Evolutionary conservation across 805 yeast genomes (phyloP).

Genomic region (Scheffersomyces spartinae): DNA sequence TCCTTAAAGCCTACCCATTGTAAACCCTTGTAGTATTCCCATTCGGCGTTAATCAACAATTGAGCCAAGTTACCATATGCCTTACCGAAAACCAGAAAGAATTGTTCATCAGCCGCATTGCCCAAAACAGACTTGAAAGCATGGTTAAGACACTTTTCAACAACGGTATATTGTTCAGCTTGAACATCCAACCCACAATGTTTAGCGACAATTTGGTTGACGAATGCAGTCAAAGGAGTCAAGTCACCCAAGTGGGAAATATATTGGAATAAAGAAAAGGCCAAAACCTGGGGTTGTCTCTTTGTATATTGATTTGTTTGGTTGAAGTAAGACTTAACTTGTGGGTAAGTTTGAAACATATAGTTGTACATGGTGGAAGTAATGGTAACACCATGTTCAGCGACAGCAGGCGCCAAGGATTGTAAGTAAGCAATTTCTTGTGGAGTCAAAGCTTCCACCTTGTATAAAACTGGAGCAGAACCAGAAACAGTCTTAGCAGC

Average conservation of each 20-base stretch:
- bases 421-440: no score
- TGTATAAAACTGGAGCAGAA: no score
- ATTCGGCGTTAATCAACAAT: slow-evolving; percentile 45
- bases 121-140: slow-evolving; percentile 48
- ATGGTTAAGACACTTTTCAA: slow-evolving; percentile 43
- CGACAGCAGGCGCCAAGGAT: no score
- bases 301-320: slow-evolving; percentile 41
- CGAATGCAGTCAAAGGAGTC: slow-evolving; percentile 39
- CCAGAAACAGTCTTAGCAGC: no score
- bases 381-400: slow-evolving; percentile 42
- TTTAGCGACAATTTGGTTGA: slow-evolving; percentile 48
- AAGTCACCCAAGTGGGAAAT: slow-evolving; percentile 54
- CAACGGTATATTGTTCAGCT: slow-evolving; percentile 58
- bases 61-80: slow-evolving; percentile 59
- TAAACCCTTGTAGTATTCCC: slow-evolving; percentile 27
- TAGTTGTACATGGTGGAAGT: slow-evolving; percentile 43
- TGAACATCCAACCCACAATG: slow-evolving; percentile 53
- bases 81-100: slow-evolving; percentile 50
- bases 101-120: slow-evolving; percentile 44
- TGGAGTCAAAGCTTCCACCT: no score
- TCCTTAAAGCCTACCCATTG: slow-evolving; percentile 49
- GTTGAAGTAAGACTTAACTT: slow-evolving; percentile 51
- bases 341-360: slow-evolving; percentile 44
- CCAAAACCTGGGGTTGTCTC: slow-evolving; percentile 53
- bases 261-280: slow-evolving; percentile 47